Conservation (phyloP, 306 rosid species). For the Lotus japonicus region DNA sequence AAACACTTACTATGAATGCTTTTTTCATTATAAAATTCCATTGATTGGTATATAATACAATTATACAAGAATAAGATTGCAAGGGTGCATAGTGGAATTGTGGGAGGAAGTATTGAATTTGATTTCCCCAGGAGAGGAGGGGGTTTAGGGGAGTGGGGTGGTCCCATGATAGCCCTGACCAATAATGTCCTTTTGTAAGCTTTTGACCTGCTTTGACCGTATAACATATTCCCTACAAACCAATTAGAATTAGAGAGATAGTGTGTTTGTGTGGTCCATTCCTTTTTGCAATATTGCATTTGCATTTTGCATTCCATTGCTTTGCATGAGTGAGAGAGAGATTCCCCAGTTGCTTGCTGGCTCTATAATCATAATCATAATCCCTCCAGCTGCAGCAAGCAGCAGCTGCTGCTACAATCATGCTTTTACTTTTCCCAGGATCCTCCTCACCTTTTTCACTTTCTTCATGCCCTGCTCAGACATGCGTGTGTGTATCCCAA, state of each 20-base stretch:
- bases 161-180: slow-evolving; percentile 36
- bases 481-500: slow-evolving; percentile 25
- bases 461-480: slow-evolving; percentile 25
- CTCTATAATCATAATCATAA: slow-evolving; percentile 24
- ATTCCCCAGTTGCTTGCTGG: slow-evolving; percentile 26
- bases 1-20: too few species aligned
- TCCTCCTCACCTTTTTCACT: slow-evolving; percentile 4
- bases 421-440: slow-evolving; percentile 74
- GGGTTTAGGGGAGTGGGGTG: slow-evolving; percentile 31
- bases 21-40: too few species aligned
- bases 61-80: too few species aligned
- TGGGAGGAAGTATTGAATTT: too few species aligned
- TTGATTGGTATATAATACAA: too few species aligned
- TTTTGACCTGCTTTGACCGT: slow-evolving; percentile 84
- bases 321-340: slow-evolving; percentile 9
- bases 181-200: slow-evolving; percentile 46
- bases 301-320: too few species aligned
- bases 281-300: too few species aligned
- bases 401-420: slow-evolving; percentile 20
- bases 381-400: background rate
- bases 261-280: slow-evolving; percentile 43
- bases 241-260: slow-evolving; percentile 50
- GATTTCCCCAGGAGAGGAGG: slow-evolving; percentile 31
- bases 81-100: too few species aligned
- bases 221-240: slow-evolving; percentile 48